phyloP scores from a whole-genome alignment of 1,139 yeast species.

The Blastobotrys serpentis region DNA sequence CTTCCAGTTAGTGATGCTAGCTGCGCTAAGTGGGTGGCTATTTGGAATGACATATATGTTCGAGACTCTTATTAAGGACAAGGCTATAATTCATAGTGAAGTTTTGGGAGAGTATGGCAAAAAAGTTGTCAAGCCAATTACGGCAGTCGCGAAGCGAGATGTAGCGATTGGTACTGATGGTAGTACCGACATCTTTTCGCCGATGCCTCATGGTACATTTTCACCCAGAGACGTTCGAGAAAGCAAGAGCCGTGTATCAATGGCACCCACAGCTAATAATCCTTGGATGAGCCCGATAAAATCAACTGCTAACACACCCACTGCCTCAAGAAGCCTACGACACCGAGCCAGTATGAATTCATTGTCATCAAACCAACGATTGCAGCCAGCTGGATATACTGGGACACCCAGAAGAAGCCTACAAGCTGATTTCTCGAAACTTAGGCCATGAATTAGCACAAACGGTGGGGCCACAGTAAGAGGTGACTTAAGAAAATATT shows the following conservation, averaged over 20 bases:
- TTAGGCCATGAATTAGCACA: no score
- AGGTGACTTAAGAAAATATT: background rate
- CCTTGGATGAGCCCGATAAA: conserved; percentile 18
- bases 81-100: conserved; percentile 59
- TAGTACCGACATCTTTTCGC: conserved; percentile 41
- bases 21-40: conserved; percentile 44
- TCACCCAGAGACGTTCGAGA: conserved; percentile 47
- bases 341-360: conserved; percentile 11
- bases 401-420: background rate
- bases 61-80: conserved; percentile 53
- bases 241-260: conserved; percentile 15
- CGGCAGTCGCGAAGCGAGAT: conserved; percentile 55
- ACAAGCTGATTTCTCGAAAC: conserved; percentile 1
- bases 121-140: conserved; percentile 64
- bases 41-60: conserved; percentile 47
- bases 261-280: conserved; percentile 31
- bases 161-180: conserved; percentile 61
- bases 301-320: conserved; percentile 4
- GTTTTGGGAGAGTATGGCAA: conserved; percentile 62
- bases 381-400: conserved; percentile 6
- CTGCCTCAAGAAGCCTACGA: background rate
- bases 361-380: background rate
- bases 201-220: conserved; percentile 41
- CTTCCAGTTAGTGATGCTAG: conserved; percentile 37
- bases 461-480: no score